Evolutionary conservation across 2,329 filamentous ascomycete genomes (phyloP), one percentile per base, ranked within the genome.

Genomic region (Talaromyces amestolkiae): DNA sequence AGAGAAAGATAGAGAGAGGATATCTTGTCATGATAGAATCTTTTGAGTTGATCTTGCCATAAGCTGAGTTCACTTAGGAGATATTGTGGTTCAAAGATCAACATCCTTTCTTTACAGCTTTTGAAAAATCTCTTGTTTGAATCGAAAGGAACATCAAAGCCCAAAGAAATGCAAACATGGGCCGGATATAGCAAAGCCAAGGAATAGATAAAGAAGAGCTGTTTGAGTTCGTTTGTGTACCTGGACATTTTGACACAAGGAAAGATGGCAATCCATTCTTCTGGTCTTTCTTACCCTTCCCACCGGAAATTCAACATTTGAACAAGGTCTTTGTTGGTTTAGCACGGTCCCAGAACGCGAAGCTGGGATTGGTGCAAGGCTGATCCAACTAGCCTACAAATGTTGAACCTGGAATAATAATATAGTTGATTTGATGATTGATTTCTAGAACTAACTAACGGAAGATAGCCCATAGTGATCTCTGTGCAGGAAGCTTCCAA

Each of bases 391-490:
- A 54, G 51, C 27, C 17, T 54, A 54, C 51, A 54, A 54, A 54
- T 54, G 51, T 37, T 54, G 51, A 54, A 17, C 31, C 51, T 54
- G 51, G 51, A 54, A 35, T 31, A 54, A 22, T 54, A 54, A 54
- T 19, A 54, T 54, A 54, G 31, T 54, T 54, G 51, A 33, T 54
- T 54, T 54, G 51, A 54, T 54, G 51, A 33, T 19, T 54, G 51
- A 54, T 54, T 54, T 54, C 51, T 54, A 54, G 31, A 19, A 54
- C 51, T 37, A 54, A 54, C 31, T 54, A 54, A 54, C 17, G 10
- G 51, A 35, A 54, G 31, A 54, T 54, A 54, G 51, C 51, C 51
- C 51, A 54, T 54, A 37, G 51, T 54, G 51, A 54, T 54, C 51
- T 54, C 31, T 54, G 31, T 37, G 51, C 22, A 54, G 51, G 51